phyloP scores from a whole-genome alignment of 2,329 filamentous ascomycete genomes.

The Trichoderma lentiforme region DNA sequence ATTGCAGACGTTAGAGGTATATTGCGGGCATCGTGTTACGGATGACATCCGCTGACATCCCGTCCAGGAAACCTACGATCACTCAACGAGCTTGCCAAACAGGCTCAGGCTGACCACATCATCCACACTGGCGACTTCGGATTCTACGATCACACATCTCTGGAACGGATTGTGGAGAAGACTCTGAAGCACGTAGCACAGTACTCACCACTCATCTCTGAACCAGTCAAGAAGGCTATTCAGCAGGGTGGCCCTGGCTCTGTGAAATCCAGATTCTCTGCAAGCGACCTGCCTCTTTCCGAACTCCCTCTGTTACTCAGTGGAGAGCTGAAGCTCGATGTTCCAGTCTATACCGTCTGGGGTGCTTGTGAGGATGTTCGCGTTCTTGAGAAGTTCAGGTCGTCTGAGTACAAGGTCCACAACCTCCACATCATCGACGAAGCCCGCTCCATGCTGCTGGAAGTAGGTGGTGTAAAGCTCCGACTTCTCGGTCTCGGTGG shows the following conservation, averaged over 20 bases:
- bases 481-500: slow-evolving; percentile 89
- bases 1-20: slow-evolving; percentile 70
- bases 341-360: slow-evolving; percentile 98
- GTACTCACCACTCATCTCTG: slow-evolving; percentile 90
- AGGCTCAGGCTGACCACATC: slow-evolving; percentile 93
- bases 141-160: slow-evolving; percentile 94
- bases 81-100: slow-evolving; percentile 91
- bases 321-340: slow-evolving; percentile 85
- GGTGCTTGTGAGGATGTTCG: slow-evolving; percentile 97
- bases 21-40: not conserved
- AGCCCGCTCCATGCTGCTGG: slow-evolving; percentile 90
- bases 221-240: slow-evolving; percentile 68
- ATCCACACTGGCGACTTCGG: slow-evolving; percentile 99
- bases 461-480: slow-evolving; percentile 93
- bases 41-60: not conserved
- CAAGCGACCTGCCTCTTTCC: slow-evolving; percentile 83
- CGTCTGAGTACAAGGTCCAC: slow-evolving; percentile 94
- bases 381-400: slow-evolving; percentile 94
- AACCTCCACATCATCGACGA: slow-evolving; percentile 99
- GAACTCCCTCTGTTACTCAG: slow-evolving; percentile 86
- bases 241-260: slow-evolving; percentile 65
- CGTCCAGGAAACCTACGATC: slow-evolving; percentile 85
- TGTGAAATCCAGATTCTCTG: slow-evolving; percentile 80
- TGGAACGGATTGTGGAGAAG: slow-evolving; percentile 97
- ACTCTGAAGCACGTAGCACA: slow-evolving; percentile 98